Base-by-base conservation (phyloP, 2,329 filamentous ascomycete species). In the Xenosphaeropsis pyriputrescens region DNA sequence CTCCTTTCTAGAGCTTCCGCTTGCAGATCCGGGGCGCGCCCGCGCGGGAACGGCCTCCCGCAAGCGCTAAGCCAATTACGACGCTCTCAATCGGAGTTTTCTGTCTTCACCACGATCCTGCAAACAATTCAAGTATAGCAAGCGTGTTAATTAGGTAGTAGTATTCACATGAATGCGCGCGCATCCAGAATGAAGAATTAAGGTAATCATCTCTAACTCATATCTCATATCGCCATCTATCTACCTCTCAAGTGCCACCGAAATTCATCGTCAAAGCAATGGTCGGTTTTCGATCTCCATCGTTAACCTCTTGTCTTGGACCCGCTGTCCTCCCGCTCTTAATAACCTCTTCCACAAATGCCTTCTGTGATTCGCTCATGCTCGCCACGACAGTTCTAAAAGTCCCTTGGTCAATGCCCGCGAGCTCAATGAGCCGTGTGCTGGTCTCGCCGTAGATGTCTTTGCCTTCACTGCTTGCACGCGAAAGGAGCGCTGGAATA, bases 231-330 rank as follows among this genome's bases (percentile, higher is more conserved):
- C 22, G 8, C 22, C 8, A 26, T 9, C 22, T 26, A 5, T 26
- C 8, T 26, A 26, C 22, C 22, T 26, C 22, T 26, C 8, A 26
- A 9, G 22, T 11, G 22, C 22, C 45, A 9, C 74, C 75, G 68
- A 98, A 96, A 57, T 94, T 70, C 83, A 96, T 93, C 69, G 93
- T 91, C 53, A 98, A 60, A 38, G 85, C 85, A 67, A 98, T 98
- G 45, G 67, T 91, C 11, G 91, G 91, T 57, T 74, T 75, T 18
- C 63, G 70, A 41, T 65, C 61, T 41, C 61, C 65, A 32, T 59
- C 50, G 39, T 54, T 57, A 48, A 50, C 48, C 50, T 56, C 61
- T 46, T 57, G 52, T 49, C 38, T 19, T 30, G 41, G 47, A 39
- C 57, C 57, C 34, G 53, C 55, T 47, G 68, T 62, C 48, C 72